Conservation (phyloP, 2,329 filamentous ascomycete species). For the Colletotrichum spinosum region DNA sequence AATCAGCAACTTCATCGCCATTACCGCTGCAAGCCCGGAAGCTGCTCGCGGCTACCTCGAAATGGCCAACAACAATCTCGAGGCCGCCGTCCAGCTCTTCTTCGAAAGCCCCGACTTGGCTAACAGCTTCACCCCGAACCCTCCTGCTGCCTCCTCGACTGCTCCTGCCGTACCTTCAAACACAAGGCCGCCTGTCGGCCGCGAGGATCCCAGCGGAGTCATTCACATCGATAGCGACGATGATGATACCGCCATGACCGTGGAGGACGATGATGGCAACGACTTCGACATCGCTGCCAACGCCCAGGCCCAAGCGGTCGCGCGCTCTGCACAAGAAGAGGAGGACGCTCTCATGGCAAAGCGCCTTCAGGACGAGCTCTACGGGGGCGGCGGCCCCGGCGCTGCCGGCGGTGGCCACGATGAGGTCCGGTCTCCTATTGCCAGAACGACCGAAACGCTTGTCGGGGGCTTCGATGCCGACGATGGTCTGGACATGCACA, state of each 20-base stretch:
- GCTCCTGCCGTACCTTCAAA: conserved; percentile 43
- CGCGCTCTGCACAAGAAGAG: conserved; percentile 71
- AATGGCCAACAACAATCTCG: conserved; percentile 84
- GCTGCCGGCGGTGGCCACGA: conserved; percentile 61
- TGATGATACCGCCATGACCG: conserved; percentile 60
- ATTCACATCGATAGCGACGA: conserved; percentile 85
- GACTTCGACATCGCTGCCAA: conserved; percentile 46
- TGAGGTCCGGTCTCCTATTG: conserved; percentile 89
- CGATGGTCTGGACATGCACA: conserved; percentile 67
- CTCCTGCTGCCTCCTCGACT: conserved; percentile 49
- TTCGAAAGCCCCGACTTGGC: conserved; percentile 87
- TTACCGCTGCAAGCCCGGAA: conserved; percentile 80
- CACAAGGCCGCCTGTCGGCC: conserved; percentile 48
- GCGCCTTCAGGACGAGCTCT: conserved; percentile 91
- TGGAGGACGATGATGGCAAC: conserved; percentile 53
- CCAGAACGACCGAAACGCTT: conserved; percentile 89
- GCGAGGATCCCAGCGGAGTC: conserved; percentile 67
- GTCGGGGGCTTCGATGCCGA: conserved; percentile 73
- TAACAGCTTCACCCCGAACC: conserved; percentile 55
- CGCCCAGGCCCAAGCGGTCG: conserved; percentile 53
- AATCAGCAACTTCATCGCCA: conserved; percentile 81
- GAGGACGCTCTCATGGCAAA: conserved; percentile 95
- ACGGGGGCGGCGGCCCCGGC: conserved; percentile 54
- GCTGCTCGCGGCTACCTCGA: conserved; percentile 86
- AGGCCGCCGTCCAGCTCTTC: conserved; percentile 89